phyloP scores from a whole-genome alignment of 306 rosid species.

The Citrullus mucosospermus region DNA sequence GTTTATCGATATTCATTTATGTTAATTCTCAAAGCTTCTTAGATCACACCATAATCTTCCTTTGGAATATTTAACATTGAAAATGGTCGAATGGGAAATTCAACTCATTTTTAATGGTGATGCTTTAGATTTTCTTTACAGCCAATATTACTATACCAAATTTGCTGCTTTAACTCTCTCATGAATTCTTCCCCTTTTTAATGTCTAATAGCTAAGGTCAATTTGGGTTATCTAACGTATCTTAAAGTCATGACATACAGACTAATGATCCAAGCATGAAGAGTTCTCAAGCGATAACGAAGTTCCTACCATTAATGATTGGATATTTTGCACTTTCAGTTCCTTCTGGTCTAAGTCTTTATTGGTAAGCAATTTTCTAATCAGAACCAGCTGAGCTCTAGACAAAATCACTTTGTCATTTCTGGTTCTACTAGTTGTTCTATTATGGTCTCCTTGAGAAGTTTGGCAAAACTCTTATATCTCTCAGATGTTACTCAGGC shows the following conservation, averaged over 20 bases:
- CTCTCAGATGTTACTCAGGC: constrained; percentile 38
- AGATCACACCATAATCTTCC: not conserved
- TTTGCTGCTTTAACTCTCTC: not conserved
- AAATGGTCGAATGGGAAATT: not conserved
- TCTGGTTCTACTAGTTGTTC: not conserved
- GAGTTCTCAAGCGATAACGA: constrained; percentile 68
- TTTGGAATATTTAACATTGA: not conserved
- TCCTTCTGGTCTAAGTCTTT: constrained; percentile 98
- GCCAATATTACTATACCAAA: not conserved
- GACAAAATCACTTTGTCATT: not conserved
- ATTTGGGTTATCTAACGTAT: not conserved
- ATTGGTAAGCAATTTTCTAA: constrained; percentile 51
- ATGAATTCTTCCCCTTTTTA: not conserved
- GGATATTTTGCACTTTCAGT: constrained; percentile 97
- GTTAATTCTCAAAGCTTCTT: not conserved
- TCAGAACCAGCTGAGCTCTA: not conserved
- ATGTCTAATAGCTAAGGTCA: not conserved
- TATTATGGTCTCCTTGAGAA: not conserved
- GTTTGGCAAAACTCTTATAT: not conserved
- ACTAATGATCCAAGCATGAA: constrained; percentile 78
- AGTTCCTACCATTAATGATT: constrained; percentile 81
- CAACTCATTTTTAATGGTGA: not conserved
- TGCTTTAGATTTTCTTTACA: not conserved
- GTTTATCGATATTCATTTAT: not conserved
- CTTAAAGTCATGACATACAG: constrained; percentile 24